Evolutionary conservation across 495 filamentous ascomycete species (phyloP), one percentile per base, ranked within the genome.

Genomic region (Cercophora sp.): DNA sequence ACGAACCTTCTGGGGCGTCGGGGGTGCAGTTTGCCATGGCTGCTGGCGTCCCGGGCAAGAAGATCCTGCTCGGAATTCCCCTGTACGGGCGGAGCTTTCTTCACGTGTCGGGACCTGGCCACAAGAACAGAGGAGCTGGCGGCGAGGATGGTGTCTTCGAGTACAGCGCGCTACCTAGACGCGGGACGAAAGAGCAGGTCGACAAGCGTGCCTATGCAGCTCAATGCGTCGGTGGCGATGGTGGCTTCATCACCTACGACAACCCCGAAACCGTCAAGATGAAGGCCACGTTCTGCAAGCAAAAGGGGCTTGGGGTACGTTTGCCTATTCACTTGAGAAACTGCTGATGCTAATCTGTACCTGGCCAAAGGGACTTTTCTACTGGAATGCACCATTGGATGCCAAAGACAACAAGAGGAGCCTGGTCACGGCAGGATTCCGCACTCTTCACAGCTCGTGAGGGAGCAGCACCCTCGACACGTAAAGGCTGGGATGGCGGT

Each of bases 371-470:
- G 91, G 91, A 0, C 69, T 96, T 29, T 96, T 94, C 65, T 96
- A 91, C 68, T 96, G 89, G 91, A 87, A 87, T 48, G 89, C 88
- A n/a, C 86, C 86, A 16, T 86, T 81, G 2, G 91, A 96, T 69
- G 77, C 79, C 4, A 78, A 78, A 55, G 82, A 70, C 43, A 71
- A 78, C 37, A 72, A 79, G 31, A 72, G 85, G 54, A 93, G 89
- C 67, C 65, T 96, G 60, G 79, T 94, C 41, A 80, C 85, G 37
- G 80, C 86, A 2, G 86, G 86, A 20, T 91, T 87, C 63, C 83
- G 81, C 55, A 81, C 85, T 8, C 65, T 90, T 45, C 87, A 90
- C 59, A 74, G 70, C 53, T 76, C 73, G 11, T 76, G 58, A 71
- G 39, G 40, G 26, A 23, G 15, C 25, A 8, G 13, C 18, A 24